A percentile compares a stretch with the other conserved stretches of the same genome.
Conservation (phyloP, 1,139 yeast species). For the Geotrichum cucujoidarum region DNA sequence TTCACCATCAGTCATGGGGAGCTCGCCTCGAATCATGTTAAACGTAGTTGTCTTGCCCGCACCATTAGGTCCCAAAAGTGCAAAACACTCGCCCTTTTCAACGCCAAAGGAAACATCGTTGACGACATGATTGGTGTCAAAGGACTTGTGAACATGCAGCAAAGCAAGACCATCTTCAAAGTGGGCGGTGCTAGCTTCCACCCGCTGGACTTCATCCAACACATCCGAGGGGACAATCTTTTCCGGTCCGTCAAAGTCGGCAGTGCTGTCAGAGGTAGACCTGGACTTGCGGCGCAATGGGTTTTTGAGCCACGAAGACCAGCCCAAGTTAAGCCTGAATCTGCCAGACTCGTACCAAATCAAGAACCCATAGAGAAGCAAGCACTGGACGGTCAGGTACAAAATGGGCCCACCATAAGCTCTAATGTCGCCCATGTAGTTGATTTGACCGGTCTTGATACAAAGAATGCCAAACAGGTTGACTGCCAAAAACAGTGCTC, state of each 20-base stretch:
- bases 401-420: slow-evolving; percentile 39
- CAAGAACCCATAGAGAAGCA: slow-evolving; percentile 27
- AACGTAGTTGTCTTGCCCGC: slow-evolving; percentile 92
- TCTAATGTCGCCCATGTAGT: slow-evolving; percentile 32
- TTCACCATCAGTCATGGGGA: slow-evolving; percentile 31
- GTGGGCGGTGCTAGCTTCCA: slow-evolving; percentile 20
- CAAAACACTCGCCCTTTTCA: slow-evolving; percentile 36
- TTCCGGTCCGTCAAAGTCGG: slow-evolving; percentile 11
- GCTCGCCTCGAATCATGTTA: slow-evolving; percentile 59
- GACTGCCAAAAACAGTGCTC: slow-evolving; percentile 35
- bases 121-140: slow-evolving; percentile 31
- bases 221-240: slow-evolving; percentile 19
- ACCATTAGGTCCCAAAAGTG: slow-evolving; percentile 86
- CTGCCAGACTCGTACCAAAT: slow-evolving; percentile 38
- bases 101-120: slow-evolving; percentile 38
- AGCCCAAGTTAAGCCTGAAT: not conserved
- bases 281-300: not conserved
- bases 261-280: not conserved
- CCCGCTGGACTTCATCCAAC: slow-evolving; percentile 19
- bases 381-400: slow-evolving; percentile 32
- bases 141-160: slow-evolving; percentile 32
- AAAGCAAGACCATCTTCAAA: slow-evolving; percentile 32
- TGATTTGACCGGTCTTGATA: slow-evolving; percentile 23
- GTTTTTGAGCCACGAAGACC: not conserved
- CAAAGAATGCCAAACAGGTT: slow-evolving; percentile 37